Base-by-base conservation (phyloP, 768 basidiomycete species). In the Chalciporus piperatus region DNA sequence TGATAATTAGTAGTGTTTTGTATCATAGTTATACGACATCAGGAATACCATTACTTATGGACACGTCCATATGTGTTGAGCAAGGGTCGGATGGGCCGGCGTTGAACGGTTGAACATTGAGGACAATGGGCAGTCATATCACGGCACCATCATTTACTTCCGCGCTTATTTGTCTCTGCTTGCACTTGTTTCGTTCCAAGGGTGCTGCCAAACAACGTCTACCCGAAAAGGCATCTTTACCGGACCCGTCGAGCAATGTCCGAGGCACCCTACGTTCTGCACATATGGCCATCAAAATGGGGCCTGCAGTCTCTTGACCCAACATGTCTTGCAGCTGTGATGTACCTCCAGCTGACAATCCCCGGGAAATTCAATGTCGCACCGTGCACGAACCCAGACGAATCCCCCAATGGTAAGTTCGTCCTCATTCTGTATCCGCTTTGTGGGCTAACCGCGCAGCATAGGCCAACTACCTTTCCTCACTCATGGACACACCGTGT, bases 391-490 rank as follows among this genome's bases (percentile, higher is more conserved):
- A 81, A 87, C 65, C 84, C 87, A 9, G 87, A 90, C 70, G 54
- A 76, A 19, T 89, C 89, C 43, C 87, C 89, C 13, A 82, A 75
- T 59, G 89, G 89, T 84, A 65, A 70, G 80, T 74, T 55, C 8
- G 4, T 37, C 17, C 23, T 40, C 16, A 9, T 35, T 44, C 40
- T 33, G 14, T 32, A 19, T 16, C 16, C 17, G 17, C 8, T 28
- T 0, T 41, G 30, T 32, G 11, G 30, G 30, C 4, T 65, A 47
- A 63, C 42, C 12, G 6, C 6, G n/a, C 27, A 32, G 14, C 22
- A 39, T 40, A 91, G 89, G 89, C 14, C 83, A 83, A 60, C 73
- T 92, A 2, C 90, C 90, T 2, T 89, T 80, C 59, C 67, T 92
- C 32, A 77, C 76, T 0, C 82, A 89, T 70, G 82, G 74, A 3